Conservation (phyloP, 306 rosid species). For the Prunus mongolica region DNA sequence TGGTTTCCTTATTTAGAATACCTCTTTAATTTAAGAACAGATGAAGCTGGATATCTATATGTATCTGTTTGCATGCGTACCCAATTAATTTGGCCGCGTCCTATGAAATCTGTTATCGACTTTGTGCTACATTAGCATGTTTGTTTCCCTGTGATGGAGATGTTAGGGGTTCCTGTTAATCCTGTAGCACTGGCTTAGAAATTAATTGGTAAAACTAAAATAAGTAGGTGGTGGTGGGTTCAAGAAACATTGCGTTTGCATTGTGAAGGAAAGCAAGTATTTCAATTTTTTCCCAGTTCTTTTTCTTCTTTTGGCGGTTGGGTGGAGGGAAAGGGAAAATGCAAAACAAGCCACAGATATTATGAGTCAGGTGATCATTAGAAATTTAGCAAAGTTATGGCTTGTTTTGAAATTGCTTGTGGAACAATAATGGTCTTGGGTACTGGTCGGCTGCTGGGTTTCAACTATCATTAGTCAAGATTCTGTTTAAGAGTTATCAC, state of each 20-base stretch:
- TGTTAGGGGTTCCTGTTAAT: background rate
- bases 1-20: background rate
- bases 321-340: background rate
- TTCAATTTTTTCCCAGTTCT: background rate
- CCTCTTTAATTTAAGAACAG: background rate
- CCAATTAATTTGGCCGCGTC: background rate
- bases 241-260: background rate
- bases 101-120: background rate
- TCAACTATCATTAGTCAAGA: background rate
- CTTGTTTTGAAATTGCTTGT: background rate
- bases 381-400: background rate
- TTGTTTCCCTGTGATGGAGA: background rate
- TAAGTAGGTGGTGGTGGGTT: slow-evolving; percentile 1
- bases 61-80: background rate
- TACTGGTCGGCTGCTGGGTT: background rate
- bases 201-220: background rate
- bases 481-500: background rate
- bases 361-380: background rate
- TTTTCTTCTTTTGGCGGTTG: background rate
- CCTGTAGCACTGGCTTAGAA: background rate
- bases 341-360: background rate
- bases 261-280: background rate
- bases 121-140: background rate
- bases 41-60: background rate
- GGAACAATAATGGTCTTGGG: background rate